These are phyloP conservation scores for Colletotrichum sp. DNA, from an alignment of 2,329 filamentous ascomycete genomes.

Conservation along the genomic window DNA sequence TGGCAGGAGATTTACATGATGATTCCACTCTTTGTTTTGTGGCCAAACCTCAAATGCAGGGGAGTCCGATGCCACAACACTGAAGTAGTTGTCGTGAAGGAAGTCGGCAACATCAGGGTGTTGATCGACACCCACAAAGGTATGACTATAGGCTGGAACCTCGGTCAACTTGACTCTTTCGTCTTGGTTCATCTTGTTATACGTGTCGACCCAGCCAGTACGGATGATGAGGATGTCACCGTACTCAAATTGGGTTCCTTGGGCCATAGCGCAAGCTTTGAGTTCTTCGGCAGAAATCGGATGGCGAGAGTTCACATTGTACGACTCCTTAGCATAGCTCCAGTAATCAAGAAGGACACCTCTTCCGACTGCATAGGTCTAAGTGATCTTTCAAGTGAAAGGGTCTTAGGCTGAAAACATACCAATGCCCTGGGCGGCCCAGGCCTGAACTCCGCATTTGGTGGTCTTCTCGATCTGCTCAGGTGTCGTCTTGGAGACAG, in stretches of 20 bases:
- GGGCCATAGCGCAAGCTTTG: neutral
- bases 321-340: neutral
- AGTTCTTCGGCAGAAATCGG: neutral
- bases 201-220: neutral
- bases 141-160: neutral
- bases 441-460: neutral
- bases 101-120: neutral
- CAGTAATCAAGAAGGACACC: neutral
- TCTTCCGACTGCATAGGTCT: neutral
- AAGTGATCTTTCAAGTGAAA: neutral
- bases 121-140: neutral
- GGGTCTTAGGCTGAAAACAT: fast-evolving
- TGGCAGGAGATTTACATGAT: neutral
- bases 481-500: neutral
- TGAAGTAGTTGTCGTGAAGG: neutral
- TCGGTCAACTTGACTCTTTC: neutral
- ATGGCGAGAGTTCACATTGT: neutral
- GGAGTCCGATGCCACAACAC: neutral
- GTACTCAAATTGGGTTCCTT: neutral
- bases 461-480: neutral
- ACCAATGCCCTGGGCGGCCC: neutral
- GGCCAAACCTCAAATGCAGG: neutral
- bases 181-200: neutral
- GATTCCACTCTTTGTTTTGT: neutral
- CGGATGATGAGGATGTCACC: neutral